A percentile compares a stretch with the other conserved stretches of the same genome.
These are phyloP conservation scores for Colletotrichum gigasporum DNA, from an alignment of 2,329 filamentous ascomycete species.

Conservation along the genomic window DNA sequence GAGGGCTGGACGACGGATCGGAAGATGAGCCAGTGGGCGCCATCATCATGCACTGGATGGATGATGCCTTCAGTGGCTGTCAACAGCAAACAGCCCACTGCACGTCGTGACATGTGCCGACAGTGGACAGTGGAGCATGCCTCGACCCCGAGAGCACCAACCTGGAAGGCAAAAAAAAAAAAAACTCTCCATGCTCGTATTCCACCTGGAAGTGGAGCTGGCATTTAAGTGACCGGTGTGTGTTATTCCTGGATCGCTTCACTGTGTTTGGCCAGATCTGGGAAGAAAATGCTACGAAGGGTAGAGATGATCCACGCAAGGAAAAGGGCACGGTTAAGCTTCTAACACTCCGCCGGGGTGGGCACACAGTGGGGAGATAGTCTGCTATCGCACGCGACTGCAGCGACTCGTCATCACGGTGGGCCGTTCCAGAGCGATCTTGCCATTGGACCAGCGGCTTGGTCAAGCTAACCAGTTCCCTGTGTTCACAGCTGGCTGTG, in stretches of 20 bases:
- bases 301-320: conserved; percentile 22
- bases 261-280: conserved; percentile 29
- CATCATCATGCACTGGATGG: conserved; percentile 13
- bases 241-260: conserved; percentile 28
- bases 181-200: conserved; percentile 24
- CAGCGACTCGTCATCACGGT: conserved; percentile 21
- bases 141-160: not conserved
- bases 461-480: not conserved
- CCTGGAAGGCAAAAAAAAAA: not conserved
- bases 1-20: not conserved
- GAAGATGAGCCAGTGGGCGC: not conserved
- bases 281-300: not conserved
- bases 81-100: conserved; percentile 22
- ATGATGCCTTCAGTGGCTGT: conserved; percentile 24
- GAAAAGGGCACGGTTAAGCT: conserved; percentile 23
- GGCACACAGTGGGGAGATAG: conserved; percentile 12
- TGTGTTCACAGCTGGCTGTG: not conserved
- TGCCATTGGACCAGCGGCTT: conserved; percentile 4
- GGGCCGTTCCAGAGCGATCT: not conserved
- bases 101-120: not conserved
- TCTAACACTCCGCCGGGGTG: conserved; percentile 22
- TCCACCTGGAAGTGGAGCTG: conserved; percentile 10
- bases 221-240: not conserved
- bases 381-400: not conserved
- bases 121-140: not conserved